Percentiles rank a stretch among this genome's conserved stretches.
phyloP scores from a whole-genome alignment of 768 basidiomycete species.

The Mycena chlorophos region DNA sequence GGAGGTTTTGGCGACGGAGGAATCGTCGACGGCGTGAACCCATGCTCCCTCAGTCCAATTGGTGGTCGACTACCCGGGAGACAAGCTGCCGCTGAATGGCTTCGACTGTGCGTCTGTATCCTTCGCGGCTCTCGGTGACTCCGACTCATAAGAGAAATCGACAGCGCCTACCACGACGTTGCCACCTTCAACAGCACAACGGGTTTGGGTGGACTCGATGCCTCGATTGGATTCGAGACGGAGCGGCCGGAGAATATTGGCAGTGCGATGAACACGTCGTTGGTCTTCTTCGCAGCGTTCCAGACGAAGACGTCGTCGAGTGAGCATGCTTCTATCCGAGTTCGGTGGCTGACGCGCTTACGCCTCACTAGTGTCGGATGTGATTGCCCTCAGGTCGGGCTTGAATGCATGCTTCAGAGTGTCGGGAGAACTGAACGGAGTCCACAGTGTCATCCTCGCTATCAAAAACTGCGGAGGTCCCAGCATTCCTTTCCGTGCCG shows the following conservation, averaged over 20 bases:
- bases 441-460: background rate
- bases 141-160: background rate
- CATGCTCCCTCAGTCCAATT: conserved; percentile 4
- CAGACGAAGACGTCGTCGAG: conserved; percentile 5
- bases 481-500: conserved; percentile 13
- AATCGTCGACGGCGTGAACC: conserved; percentile 7
- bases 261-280: background rate
- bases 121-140: background rate
- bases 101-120: conserved; percentile 6
- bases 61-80: conserved; percentile 8
- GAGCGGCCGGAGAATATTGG: conserved; percentile 7
- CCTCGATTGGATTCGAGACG: conserved; percentile 28
- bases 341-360: no score
- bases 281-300: conserved; percentile 11
- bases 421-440: background rate
- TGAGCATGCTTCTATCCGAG: background rate
- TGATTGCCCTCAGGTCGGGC: background rate
- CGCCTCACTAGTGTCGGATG: background rate
- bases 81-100: conserved; percentile 7
- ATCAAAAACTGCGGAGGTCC: conserved; percentile 13
- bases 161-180: conserved; percentile 27
- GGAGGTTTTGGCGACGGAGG: conserved; percentile 9
- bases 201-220: conserved; percentile 32
- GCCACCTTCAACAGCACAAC: conserved; percentile 26
- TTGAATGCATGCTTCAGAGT: background rate